Base-by-base conservation (phyloP, 305 asterid species). In the Fraxinus angustifolia region DNA sequence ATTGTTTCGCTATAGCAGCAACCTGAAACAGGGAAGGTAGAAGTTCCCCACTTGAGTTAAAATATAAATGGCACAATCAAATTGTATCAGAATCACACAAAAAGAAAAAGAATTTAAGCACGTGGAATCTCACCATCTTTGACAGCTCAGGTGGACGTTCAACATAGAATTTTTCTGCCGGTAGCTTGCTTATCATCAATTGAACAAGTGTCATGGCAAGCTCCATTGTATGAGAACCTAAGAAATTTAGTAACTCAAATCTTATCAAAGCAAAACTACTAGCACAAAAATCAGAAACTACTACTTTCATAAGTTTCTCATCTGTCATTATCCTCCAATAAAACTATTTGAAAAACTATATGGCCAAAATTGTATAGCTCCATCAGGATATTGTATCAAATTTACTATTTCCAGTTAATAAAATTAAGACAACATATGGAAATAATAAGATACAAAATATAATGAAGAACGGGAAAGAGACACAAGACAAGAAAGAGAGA, bases 121-220 rank as follows among this genome's bases (percentile, higher is more conserved):
- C 81, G 38, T 68, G 33, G 75, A 73, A 79, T 83, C 88, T 86
- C 84, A 94, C 99, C 96, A 92, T 84, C 79, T 82, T 79, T 82
- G 98, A 90, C 84, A 95, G 87, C 79, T 94, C 97, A 1, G 83
- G 71, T 36, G 92, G 84, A 85, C 89, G 88, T 78, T 84, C 89
- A 30, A 42, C 77, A 74, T 83, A 91, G 58, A 92, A 78, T 50
- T 79, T 83, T 79, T 91, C 96, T 14, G 88, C 88, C 19, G 96
- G 93, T 82, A 92, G 85, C 88, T 92, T 91, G 89, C 89, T 88
- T 78, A 91, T 75, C 48, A 87, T 86, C 86, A 91, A 88, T 81
- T 92, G 97, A 84, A 89, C 86, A 80, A 95, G 96, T 84, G 85
- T 90, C 85, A 92, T 82, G 14, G 93, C 90, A 77, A 91, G 92